phyloP scores from a whole-genome alignment of 345 rosid species.

The Arabis alpina region DNA sequence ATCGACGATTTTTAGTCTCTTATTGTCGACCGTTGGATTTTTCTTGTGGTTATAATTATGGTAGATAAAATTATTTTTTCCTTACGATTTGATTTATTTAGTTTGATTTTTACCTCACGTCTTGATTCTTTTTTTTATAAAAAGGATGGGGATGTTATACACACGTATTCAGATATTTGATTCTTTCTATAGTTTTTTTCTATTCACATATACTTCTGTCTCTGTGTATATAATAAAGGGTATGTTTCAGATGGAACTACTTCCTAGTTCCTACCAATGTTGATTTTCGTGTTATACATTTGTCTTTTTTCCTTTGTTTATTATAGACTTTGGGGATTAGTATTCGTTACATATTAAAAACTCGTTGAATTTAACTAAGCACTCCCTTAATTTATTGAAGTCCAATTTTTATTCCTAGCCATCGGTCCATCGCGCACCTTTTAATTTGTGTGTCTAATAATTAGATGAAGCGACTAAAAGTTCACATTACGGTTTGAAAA shows the following conservation, averaged over 20 bases:
- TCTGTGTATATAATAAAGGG: slow-evolving; percentile 14
- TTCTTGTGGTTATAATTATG: slow-evolving; percentile 28
- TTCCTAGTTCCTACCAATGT: slow-evolving; percentile 2
- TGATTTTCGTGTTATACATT: slow-evolving; percentile 4
- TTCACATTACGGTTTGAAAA: no score
- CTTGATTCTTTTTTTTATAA: slow-evolving; percentile 11
- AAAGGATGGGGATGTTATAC: slow-evolving; percentile 10
- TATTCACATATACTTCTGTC: neutral
- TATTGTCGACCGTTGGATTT: slow-evolving; percentile 50
- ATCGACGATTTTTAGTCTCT: slow-evolving; percentile 34
- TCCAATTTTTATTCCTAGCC: neutral
- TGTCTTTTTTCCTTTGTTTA: neutral
- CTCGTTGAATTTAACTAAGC: no score
- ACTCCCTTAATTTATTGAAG: neutral
- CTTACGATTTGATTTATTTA: slow-evolving; percentile 8
- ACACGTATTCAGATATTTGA: slow-evolving; percentile 25
- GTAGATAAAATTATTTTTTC: slow-evolving; percentile 10
- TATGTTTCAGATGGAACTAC: slow-evolving; percentile 5
- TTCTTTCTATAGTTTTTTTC: slow-evolving; percentile 13
- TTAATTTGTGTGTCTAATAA: no score
- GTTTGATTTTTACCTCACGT: slow-evolving; percentile 23
- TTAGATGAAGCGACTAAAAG: no score
- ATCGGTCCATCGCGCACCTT: neutral
- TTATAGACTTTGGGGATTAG: neutral
- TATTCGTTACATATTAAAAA: neutral